Evolutionary conservation across 345 rosid species (phyloP), one percentile per base, ranked within the genome.

Genomic region (Murraya paniculata): DNA sequence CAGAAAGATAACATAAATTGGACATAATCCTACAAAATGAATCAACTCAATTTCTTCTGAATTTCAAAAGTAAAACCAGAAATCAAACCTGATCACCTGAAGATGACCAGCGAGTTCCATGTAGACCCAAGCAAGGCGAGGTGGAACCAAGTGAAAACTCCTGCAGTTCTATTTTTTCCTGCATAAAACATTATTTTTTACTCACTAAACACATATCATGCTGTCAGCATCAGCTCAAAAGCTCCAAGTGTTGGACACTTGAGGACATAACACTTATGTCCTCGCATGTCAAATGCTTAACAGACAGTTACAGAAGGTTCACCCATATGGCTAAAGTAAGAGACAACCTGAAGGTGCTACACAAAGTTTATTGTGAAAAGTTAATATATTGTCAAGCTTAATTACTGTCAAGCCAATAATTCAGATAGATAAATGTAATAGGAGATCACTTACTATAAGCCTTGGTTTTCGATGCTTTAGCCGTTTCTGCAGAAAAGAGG

Each of bases 111-210:
- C 89, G 82, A 76, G 86, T 89, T 65, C 99, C 99, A 19, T 88
- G 88, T 76, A 89, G 91, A 81, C 95, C 99, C 82, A 96, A 81
- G 84, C 80, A 73, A 62, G 99, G 98, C 16, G 99, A 92, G 68
- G 76, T 74, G 0, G 92, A 87, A 77, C 99, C 99, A 50, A 96
- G 85, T 70, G 97, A 94, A 83, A 96, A 94, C 82, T 96, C 97
- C 85, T 78, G 82, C 62, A 96, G 70, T 79, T 96, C 98, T 62
- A 94, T 74, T 69, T 84, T 88, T 89, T 93, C 98, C 98, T 95
- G 82, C 75, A 85, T 38, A 64, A 73, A 62, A 30, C 31, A 64
- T 14, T 35, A 78, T 48, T 57, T 65, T 27, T 41, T 74, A 31
- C 48, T 72, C 67, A 62, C 61, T 66, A 71, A 82, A 73, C 59